Conservation (phyloP, 768 basidiomycete species). For the Tylopilus rubrobrunneus region DNA sequence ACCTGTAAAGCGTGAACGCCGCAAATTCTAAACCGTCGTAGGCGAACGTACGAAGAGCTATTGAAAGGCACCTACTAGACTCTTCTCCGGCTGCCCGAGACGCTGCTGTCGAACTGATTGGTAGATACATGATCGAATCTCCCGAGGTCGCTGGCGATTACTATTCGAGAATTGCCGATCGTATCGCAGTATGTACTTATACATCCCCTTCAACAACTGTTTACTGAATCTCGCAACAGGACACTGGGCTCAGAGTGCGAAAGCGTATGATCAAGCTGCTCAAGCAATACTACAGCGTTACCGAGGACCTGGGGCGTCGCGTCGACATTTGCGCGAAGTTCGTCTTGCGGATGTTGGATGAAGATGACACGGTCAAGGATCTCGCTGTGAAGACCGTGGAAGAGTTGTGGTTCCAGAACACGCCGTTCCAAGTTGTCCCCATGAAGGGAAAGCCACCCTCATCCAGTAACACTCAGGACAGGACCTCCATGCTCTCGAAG, state of each 20-base stretch:
- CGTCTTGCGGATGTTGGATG: constrained; percentile 81
- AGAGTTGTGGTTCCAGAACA: constrained; percentile 79
- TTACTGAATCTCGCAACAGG: constrained; percentile 44
- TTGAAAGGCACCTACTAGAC: constrained; percentile 88
- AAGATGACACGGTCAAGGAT: constrained; percentile 94
- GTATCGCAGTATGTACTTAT: constrained; percentile 71
- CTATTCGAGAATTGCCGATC: constrained; percentile 81
- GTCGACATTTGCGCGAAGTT: constrained; percentile 82
- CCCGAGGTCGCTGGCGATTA: constrained; percentile 88
- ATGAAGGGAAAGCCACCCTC: constrained; percentile 36
- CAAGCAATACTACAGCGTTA: constrained; percentile 71
- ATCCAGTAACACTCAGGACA: constrained; percentile 41
- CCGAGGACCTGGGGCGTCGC: constrained; percentile 53
- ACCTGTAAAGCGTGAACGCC: not conserved
- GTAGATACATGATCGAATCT: constrained; percentile 92
- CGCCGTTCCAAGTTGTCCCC: constrained; percentile 28
- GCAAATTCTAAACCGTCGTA: constrained; percentile 7
- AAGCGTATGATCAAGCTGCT: constrained; percentile 96
- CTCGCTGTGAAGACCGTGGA: constrained; percentile 86
- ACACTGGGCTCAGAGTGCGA: constrained; percentile 88
- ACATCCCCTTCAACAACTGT: not conserved
- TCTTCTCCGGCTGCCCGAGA: constrained; percentile 94
- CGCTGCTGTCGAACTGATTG: constrained; percentile 93
- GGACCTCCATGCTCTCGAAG: constrained; percentile 54
- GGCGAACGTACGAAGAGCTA: constrained; percentile 83